A percentile compares a stretch with the other conserved stretches of the same genome.
Conservation (phyloP, 345 rosid species). For the Euphorbia peplus region DNA sequence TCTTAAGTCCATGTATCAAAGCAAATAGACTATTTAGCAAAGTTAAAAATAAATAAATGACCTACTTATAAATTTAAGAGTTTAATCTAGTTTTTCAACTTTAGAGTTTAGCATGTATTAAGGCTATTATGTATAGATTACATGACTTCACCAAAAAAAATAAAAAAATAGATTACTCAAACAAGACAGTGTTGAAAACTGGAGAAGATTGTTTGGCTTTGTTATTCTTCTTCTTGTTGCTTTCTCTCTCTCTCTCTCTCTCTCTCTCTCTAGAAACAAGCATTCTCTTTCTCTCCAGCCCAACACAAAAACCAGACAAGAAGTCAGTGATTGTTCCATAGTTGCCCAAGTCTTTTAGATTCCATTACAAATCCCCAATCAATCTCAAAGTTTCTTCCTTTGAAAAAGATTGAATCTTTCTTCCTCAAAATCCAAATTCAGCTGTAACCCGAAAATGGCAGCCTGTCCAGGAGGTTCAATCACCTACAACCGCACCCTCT, state of each 20-base stretch:
- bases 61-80: too few species aligned
- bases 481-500: conserved; percentile 58
- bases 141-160: too few species aligned
- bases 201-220: neutral
- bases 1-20: too few species aligned
- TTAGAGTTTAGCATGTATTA: too few species aligned
- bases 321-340: neutral
- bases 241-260: too few species aligned
- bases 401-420: neutral
- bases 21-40: too few species aligned
- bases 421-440: neutral
- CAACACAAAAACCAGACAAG: neutral
- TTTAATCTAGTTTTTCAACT: too few species aligned
- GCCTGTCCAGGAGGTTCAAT: conserved; percentile 58
- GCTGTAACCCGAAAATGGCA: neutral
- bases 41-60: too few species aligned
- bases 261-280: neutral
- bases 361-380: neutral
- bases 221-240: too few species aligned
- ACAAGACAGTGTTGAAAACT: too few species aligned
- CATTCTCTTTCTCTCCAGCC: neutral
- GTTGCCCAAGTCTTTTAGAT: neutral
- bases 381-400: neutral
- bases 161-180: too few species aligned
- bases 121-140: too few species aligned